phyloP scores from a whole-genome alignment of 345 rosid species.

The Dovyalis caffra region DNA sequence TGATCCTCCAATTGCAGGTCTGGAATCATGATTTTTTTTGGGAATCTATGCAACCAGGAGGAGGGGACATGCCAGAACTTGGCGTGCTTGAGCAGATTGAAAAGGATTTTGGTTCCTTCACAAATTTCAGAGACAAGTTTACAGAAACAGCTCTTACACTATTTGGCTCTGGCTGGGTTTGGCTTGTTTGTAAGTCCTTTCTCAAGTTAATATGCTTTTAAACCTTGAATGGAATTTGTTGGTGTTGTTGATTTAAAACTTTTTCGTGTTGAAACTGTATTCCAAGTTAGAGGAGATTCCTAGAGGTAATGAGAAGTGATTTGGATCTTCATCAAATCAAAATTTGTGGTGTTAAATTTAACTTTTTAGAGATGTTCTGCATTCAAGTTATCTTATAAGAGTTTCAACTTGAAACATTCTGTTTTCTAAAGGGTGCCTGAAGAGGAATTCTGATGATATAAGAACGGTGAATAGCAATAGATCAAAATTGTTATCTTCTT shows the following conservation, averaged over 20 bases:
- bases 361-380: too few relatives aligned
- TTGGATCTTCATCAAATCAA: too few relatives aligned
- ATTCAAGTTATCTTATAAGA: too few relatives aligned
- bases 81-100: constrained; percentile 91
- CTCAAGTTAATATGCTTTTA: not conserved
- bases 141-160: constrained; percentile 58
- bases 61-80: constrained; percentile 67
- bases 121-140: constrained; percentile 76
- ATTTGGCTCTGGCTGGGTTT: constrained; percentile 94
- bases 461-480: too few relatives aligned
- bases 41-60: constrained; percentile 99
- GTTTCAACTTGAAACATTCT: too few relatives aligned
- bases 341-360: too few relatives aligned
- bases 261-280: not conserved
- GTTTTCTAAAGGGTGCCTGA: too few relatives aligned
- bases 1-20: constrained; percentile 42
- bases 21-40: constrained; percentile 98
- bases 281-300: not conserved
- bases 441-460: too few relatives aligned
- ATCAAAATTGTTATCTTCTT: too few relatives aligned
- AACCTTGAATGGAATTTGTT: not conserved
- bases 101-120: constrained; percentile 82
- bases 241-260: constrained; percentile 4
- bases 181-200: constrained; percentile 80
- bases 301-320: too few relatives aligned